Percentiles rank a stretch among this genome's conserved stretches.
These are phyloP conservation scores for Smallanthus sonchifolius DNA, from an alignment of 129 eudicot genomes.

Conservation along the genomic window DNA sequence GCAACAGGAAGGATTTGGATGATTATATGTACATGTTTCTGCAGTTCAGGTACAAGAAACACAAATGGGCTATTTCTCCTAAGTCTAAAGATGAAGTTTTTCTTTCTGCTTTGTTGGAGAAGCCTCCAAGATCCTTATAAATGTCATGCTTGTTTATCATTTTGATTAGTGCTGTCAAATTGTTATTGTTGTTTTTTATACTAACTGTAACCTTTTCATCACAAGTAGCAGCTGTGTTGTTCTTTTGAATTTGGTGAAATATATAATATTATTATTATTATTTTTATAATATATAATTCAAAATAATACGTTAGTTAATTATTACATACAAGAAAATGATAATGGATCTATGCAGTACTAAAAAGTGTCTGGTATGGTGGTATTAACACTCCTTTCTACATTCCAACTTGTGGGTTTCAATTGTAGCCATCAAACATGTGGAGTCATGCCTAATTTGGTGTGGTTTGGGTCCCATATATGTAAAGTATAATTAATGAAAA, in stretches of 20 bases:
- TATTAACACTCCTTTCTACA: not conserved
- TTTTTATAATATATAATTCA: not conserved
- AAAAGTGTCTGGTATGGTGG: not conserved
- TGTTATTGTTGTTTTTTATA: not conserved
- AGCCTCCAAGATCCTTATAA: slow-evolving; percentile 81
- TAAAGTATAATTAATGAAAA: too few relatives aligned
- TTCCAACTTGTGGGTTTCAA: not conserved
- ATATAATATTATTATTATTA: not conserved
- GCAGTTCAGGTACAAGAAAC: slow-evolving; percentile 96
- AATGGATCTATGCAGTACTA: not conserved
- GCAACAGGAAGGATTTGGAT: slow-evolving; percentile 75
- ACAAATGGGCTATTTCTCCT: slow-evolving; percentile 70
- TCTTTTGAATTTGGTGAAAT: not conserved
- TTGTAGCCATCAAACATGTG: not conserved
- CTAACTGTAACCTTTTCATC: not conserved
- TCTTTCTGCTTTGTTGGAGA: slow-evolving; percentile 87
- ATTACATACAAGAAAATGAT: not conserved
- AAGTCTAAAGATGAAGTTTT: slow-evolving; percentile 85
- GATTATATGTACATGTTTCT: slow-evolving; percentile 95
- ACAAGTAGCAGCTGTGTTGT: not conserved
- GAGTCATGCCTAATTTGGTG: not conserved
- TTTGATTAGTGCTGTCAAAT: not conserved
- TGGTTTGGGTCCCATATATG: not conserved
- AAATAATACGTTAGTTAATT: not conserved
- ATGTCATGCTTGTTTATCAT: too few relatives aligned